phyloP scores from a whole-genome alignment of 2,329 filamentous ascomycete genomes.

The Hortaea werneckii region DNA sequence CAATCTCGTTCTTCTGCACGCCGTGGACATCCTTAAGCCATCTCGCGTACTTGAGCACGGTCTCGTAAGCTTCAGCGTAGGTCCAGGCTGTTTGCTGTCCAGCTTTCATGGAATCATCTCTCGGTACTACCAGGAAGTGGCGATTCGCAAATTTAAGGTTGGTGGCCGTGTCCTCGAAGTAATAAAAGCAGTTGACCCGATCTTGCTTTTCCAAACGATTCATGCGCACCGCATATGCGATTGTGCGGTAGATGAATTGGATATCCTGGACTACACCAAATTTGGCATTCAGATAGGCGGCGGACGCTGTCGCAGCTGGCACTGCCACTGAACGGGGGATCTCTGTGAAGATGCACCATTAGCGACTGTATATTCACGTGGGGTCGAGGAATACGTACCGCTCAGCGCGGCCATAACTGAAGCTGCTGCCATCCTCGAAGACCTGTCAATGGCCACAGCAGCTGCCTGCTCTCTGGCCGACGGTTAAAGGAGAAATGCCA shows the following conservation, averaged over 20 bases:
- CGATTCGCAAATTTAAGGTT: slow-evolving; percentile 35
- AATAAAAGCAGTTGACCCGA: slow-evolving; percentile 62
- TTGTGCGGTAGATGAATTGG: slow-evolving; percentile 31
- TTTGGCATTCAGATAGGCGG: slow-evolving; percentile 72
- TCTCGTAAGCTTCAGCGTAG: slow-evolving; percentile 66
- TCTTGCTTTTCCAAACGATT: slow-evolving; percentile 34
- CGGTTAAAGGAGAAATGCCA: no score
- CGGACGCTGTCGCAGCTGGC: slow-evolving; percentile 49
- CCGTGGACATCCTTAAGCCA: slow-evolving; percentile 59
- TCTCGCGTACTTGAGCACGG: slow-evolving; percentile 58
- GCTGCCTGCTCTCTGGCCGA: no score
- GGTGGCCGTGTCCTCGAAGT: slow-evolving; percentile 57
- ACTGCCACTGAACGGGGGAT: slow-evolving; percentile 9
- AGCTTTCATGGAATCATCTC: slow-evolving; percentile 11
- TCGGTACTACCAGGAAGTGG: slow-evolving; percentile 23
- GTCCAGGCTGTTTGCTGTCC: slow-evolving; percentile 43
- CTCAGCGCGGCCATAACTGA: background rate
- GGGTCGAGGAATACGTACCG: background rate
- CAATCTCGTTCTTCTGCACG: slow-evolving; percentile 61
- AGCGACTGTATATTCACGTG: background rate
- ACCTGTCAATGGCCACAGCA: no score
- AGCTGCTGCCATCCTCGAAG: background rate
- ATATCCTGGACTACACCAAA: slow-evolving; percentile 60
- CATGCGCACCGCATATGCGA: slow-evolving; percentile 41
- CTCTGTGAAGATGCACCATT: background rate